Base-by-base conservation (phyloP, 208 protist genomes). In the Naegleria lovaniensis region DNA sequence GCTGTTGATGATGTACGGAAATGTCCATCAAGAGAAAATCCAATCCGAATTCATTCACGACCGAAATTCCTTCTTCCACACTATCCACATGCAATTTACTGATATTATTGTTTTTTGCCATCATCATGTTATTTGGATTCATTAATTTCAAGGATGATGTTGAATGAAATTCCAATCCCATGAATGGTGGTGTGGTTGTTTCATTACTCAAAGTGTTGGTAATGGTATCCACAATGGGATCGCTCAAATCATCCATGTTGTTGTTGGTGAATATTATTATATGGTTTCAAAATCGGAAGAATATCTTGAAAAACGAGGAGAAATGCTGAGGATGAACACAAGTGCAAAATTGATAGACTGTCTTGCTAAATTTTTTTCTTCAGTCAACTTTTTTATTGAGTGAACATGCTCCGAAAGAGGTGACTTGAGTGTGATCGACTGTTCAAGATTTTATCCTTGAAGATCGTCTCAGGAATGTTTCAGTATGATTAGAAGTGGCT, bases 211-310 rank as follows among this genome's bases (percentile, higher is more conserved):
- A 36, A 15, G 67, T 79, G 58, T 88, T 43, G 39, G 55, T 43
- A 88, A 88, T 88, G 9, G 85, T 40, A 38, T 88, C 85, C 6
- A 29, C 36, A 51, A 40, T 41, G 38, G 83, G 83, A 87, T 87
- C 83, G 0, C 16, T 41, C 5, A 41, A 40, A 40, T 16, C 36
- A 11, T 85, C 6, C 36, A 51, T 87, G 39, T 19, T 51, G 9
- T 87, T 5, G 2, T 87, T 19, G 15, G 40, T n/a, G n/a, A n/a
- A n/a, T n/a, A n/a, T n/a, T n/a, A n/a, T n/a, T n/a, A n/a, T n/a
- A n/a, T n/a, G n/a, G n/a, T n/a, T n/a, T n/a, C n/a, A n/a, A n/a
- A n/a, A n/a, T n/a, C n/a, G n/a, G n/a, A n/a, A n/a, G n/a, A n/a
- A n/a, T n/a, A n/a, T n/a, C n/a, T n/a, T n/a, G n/a, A n/a, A n/a